Conservation (phyloP, 495 filamentous ascomycete genomes). For the Aspergillus biplanus region DNA sequence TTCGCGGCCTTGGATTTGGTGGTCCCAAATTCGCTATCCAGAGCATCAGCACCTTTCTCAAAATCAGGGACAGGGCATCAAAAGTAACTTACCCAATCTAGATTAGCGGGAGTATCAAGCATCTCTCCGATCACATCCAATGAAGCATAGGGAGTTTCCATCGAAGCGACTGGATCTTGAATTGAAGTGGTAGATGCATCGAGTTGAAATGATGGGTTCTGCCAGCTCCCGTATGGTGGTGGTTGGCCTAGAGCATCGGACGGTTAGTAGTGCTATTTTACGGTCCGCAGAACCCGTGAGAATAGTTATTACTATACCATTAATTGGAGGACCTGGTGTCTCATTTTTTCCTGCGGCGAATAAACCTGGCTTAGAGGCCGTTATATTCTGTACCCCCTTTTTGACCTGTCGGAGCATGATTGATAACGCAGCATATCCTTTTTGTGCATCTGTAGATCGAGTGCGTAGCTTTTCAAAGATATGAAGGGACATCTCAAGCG, state of each 20-base stretch:
- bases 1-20: conserved; percentile 18
- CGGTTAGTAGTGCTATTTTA: background rate
- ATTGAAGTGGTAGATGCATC: conserved; percentile 1
- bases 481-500: conserved; percentile 66
- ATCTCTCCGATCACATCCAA: conserved; percentile 58
- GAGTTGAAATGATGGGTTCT: conserved; percentile 7
- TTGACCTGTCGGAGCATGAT: conserved; percentile 78
- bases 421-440: conserved; percentile 69
- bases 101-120: conserved; percentile 53
- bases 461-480: conserved; percentile 73
- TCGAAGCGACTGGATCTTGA: conserved; percentile 4
- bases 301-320: background rate
- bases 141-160: conserved; percentile 35
- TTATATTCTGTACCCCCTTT: conserved; percentile 20
- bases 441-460: conserved; percentile 77
- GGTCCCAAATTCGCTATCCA: conserved; percentile 26
- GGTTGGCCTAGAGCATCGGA: conserved; percentile 7
- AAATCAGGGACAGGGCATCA: background rate
- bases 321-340: background rate
- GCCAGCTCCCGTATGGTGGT: conserved; percentile 25
- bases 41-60: conserved; percentile 10
- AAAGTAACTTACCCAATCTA: conserved; percentile 71
- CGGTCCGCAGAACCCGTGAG: too few relatives aligned
- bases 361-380: conserved; percentile 30
- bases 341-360: background rate